Evolutionary conservation across 2,329 filamentous ascomycete species (phyloP).

Genomic region (Talaromyces rugulosus): DNA sequence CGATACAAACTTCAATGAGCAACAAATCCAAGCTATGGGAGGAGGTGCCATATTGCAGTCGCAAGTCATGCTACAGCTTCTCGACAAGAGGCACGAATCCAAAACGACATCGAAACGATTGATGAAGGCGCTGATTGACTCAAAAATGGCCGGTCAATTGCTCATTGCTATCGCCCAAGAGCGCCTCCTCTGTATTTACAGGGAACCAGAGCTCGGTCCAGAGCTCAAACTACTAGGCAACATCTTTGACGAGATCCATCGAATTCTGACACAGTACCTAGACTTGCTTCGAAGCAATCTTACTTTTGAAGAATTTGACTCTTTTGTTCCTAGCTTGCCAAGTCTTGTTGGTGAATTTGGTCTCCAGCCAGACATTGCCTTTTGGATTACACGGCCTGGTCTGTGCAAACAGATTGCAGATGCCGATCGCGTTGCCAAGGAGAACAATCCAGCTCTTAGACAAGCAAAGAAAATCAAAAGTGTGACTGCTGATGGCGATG

Average conservation of each 20-base stretch:
- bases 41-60: constrained; percentile 75
- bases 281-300: constrained; percentile 82
- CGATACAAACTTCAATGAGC: constrained; percentile 80
- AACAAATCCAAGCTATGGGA: constrained; percentile 81
- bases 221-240: constrained; percentile 87
- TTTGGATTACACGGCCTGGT: constrained; percentile 74
- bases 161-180: constrained; percentile 91
- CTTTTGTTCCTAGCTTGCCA: constrained; percentile 69
- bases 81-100: constrained; percentile 76
- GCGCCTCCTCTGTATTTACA: constrained; percentile 78
- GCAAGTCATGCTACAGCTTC: constrained; percentile 73
- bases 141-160: constrained; percentile 72
- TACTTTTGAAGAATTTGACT: constrained; percentile 70
- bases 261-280: constrained; percentile 79
- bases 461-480: constrained; percentile 15
- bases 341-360: constrained; percentile 73
- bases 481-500: constrained; percentile 27
- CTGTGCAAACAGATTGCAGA: constrained; percentile 61
- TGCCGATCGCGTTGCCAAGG: constrained; percentile 24
- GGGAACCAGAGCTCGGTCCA: constrained; percentile 59
- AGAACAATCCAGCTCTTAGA: neutral
- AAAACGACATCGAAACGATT: constrained; percentile 72
- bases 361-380: constrained; percentile 75
- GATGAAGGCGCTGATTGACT: constrained; percentile 72
- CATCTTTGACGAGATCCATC: constrained; percentile 84